Base-by-base conservation (phyloP, 768 basidiomycete species). In the Clathrus columnatus region DNA sequence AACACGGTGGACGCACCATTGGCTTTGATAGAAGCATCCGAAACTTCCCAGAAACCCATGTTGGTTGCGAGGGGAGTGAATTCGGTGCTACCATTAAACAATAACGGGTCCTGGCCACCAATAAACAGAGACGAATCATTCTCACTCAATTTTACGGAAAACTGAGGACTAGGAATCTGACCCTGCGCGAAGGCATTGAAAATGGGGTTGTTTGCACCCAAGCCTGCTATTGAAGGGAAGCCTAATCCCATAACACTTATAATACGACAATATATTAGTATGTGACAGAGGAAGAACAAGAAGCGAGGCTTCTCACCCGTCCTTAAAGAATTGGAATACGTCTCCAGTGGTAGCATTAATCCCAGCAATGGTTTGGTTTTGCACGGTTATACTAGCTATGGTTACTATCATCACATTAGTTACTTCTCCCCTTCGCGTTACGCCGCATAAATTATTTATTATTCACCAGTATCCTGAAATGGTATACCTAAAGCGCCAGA, bases 1-100 rank as follows among this genome's bases (percentile, higher is more conserved):
- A 60, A 54, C 20, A 52, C 58, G 23, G 49, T 58, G 26, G 56
- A 57, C 57, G 54, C 60, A 20, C 50, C 42, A 56, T 60, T 60
- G 47, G 60, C 64, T 46, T 50, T 45, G 41, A 56, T 60, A 48
- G 54, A 56, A 14, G 62, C 66, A 47, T 60, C 59, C 0, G 56
- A 52, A 26, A 62, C 43, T 56, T 63, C 62, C 66, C 66, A 67
- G 63, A 66, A 66, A 30, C 64, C 64, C 17, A 50, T 60, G 41
- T 42, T 42, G 11, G 11, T 11, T 11, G 41, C 41, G 20, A 42
- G 14, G 20, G 41, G 11, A 42, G 59, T 60, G 58, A 48, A 61
- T 54, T 61, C 62, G 32, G 58, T 53, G 29, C 44, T 18, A 48
- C 62, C 62, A 5, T 57, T 28, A 59, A 51, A 63, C 17, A 61